A percentile compares a stretch with the other conserved stretches of the same genome.
phyloP scores from a whole-genome alignment of 305 asterid genomes.

The Fraxinus dipetala region DNA sequence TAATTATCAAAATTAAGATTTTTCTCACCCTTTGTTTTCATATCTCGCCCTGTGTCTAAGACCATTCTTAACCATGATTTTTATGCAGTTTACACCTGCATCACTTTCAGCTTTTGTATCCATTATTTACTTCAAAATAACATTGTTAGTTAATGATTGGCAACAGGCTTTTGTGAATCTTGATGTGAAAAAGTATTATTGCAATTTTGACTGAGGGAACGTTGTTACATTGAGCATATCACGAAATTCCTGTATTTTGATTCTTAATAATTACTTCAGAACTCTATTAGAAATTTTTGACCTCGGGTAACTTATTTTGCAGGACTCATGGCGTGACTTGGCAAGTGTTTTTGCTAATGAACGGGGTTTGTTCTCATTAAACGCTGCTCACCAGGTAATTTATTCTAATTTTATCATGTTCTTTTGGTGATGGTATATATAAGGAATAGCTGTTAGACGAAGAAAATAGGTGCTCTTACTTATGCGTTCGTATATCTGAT shows the following conservation, averaged over 20 bases:
- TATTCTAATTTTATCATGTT: constrained; percentile 8
- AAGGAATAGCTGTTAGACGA: neutral
- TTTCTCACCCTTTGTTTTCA: neutral
- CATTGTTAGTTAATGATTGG: neutral
- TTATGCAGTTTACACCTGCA: neutral
- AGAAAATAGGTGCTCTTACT: neutral
- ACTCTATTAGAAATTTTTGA: neutral
- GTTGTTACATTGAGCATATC: neutral
- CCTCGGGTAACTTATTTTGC: constrained; percentile 20
- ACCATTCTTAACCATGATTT: neutral
- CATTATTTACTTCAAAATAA: neutral
- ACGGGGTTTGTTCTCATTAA: constrained; percentile 56
- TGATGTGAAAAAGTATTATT: neutral
- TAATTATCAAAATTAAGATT: neutral
- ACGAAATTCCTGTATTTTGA: neutral
- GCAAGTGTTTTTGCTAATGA: constrained; percentile 79
- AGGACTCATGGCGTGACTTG: constrained; percentile 84
- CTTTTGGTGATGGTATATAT: neutral
- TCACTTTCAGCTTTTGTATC: neutral
- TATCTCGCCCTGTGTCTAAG: neutral
- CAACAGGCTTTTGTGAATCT: neutral
- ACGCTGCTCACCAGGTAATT: constrained; percentile 78
- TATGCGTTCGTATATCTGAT: neutral
- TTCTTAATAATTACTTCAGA: neutral
- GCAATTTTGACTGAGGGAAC: neutral